These are phyloP conservation scores for Scheffersomyces titani DNA, from an alignment of 1,139 yeast genomes.

Conservation along the genomic window DNA sequence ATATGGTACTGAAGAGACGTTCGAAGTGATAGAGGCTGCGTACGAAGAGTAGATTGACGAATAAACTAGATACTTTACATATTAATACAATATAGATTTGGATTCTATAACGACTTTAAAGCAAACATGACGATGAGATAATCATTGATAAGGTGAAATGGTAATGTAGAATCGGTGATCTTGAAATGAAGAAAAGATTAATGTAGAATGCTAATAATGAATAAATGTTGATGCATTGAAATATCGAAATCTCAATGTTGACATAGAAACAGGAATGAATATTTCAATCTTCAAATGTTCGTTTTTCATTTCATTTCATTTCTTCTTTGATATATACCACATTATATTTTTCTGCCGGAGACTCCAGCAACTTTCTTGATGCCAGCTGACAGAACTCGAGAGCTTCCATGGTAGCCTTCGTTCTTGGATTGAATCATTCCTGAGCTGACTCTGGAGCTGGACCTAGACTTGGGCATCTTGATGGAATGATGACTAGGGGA, in stretches of 20 bases:
- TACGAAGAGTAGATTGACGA: conserved; percentile 30
- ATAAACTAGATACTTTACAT: not conserved
- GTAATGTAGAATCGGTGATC: not conserved
- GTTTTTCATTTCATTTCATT: not conserved
- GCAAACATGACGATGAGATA: not conserved
- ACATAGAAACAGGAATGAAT: not conserved
- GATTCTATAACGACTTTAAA: not conserved
- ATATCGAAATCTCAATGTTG: not conserved
- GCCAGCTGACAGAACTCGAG: conserved; percentile 38
- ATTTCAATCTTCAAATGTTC: not conserved
- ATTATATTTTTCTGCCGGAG: not conserved
- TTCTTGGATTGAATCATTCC: conserved; percentile 22
- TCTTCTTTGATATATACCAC: not conserved
- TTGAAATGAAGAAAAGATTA: not conserved
- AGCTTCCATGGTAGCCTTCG: conserved; percentile 9
- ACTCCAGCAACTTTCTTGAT: conserved; percentile 37
- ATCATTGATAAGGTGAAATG: not conserved
- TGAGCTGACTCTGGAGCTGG: conserved; percentile 30
- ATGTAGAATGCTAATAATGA: not conserved
- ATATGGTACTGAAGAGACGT: conserved; percentile 33
- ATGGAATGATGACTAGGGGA: conserved; percentile 27
- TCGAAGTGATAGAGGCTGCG: conserved; percentile 42
- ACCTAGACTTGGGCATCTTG: conserved; percentile 37
- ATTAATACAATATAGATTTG: conserved; percentile 1
- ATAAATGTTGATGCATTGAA: not conserved